Percentiles rank a stretch among this genome's conserved stretches.
Conservation (phyloP, 768 basidiomycete genomes). For the Trametes punicea region DNA sequence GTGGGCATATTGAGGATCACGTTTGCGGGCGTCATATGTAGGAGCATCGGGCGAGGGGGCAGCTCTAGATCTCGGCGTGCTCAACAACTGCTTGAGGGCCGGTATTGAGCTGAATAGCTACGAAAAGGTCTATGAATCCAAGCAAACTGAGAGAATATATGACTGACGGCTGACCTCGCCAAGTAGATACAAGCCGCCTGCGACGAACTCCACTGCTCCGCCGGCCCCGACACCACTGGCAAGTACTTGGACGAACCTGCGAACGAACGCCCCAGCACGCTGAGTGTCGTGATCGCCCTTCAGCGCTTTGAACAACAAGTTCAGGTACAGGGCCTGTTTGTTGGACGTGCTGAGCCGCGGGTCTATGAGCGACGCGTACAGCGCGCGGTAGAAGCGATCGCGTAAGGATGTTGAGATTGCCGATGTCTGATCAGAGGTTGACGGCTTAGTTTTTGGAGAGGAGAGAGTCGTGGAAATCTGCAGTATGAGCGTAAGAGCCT, state of each 20-base stretch:
- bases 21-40: slow-evolving; percentile 81
- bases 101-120: slow-evolving; percentile 52
- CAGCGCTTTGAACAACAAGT: slow-evolving; percentile 86
- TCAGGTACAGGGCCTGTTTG: slow-evolving; percentile 97
- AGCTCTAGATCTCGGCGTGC: slow-evolving; percentile 21
- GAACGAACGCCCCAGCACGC: slow-evolving; percentile 76
- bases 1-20: slow-evolving; percentile 84
- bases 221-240: slow-evolving; percentile 52
- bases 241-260: slow-evolving; percentile 80
- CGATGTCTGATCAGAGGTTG: slow-evolving; percentile 33
- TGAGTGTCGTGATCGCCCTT: slow-evolving; percentile 60
- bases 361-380: slow-evolving; percentile 90
- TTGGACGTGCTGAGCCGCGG: slow-evolving; percentile 73
- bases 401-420: slow-evolving; percentile 49
- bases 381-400: slow-evolving; percentile 73
- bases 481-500: slow-evolving; percentile 85
- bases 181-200: slow-evolving; percentile 82
- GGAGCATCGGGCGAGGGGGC: slow-evolving; percentile 2
- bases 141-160: not conserved
- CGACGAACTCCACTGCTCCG: slow-evolving; percentile 82
- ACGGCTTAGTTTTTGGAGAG: not conserved
- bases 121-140: not conserved
- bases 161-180: slow-evolving; percentile 63
- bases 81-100: slow-evolving; percentile 44
- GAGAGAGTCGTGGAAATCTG: slow-evolving; percentile 66